These are phyloP conservation scores for Aaosphaeria pasadenensis DNA, from an alignment of 2,329 filamentous ascomycete genomes.

Conservation along the genomic window DNA sequence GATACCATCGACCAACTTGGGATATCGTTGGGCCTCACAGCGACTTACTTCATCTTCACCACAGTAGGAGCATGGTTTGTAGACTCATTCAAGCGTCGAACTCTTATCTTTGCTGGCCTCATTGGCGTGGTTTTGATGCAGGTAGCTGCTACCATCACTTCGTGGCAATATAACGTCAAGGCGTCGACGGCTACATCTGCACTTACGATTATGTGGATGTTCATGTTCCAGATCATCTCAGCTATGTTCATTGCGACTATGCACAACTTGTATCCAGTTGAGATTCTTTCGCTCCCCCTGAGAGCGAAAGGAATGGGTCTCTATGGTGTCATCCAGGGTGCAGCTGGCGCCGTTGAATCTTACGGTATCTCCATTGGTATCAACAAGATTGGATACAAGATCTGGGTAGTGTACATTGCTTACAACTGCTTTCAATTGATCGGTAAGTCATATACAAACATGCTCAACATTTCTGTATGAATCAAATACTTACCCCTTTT, in stretches of 20 bases:
- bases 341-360: constrained; percentile 42
- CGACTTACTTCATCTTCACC: no score
- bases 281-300: constrained; percentile 43
- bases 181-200: constrained; percentile 36
- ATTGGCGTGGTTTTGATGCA: no score
- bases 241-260: constrained; percentile 47
- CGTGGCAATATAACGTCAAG: no score
- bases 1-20: no score
- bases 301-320: constrained; percentile 43
- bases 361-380: constrained; percentile 51
- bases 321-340: constrained; percentile 46
- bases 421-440: constrained; percentile 50
- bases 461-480: no score
- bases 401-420: constrained; percentile 51
- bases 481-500: no score
- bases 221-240: constrained; percentile 48
- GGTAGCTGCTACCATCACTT: no score
- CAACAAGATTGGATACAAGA: constrained; percentile 48
- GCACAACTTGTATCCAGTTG: constrained; percentile 49
- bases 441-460: neutral
- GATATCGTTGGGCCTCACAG: no score
- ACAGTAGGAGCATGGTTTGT: no score
- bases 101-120: no score
- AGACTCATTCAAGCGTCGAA: no score
- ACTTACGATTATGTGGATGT: constrained; percentile 48